A percentile compares a stretch with the other conserved stretches of the same genome.
These are phyloP conservation scores for Solanum chiquidenum DNA, from an alignment of 257 asterid species.

Conservation along the genomic window DNA sequence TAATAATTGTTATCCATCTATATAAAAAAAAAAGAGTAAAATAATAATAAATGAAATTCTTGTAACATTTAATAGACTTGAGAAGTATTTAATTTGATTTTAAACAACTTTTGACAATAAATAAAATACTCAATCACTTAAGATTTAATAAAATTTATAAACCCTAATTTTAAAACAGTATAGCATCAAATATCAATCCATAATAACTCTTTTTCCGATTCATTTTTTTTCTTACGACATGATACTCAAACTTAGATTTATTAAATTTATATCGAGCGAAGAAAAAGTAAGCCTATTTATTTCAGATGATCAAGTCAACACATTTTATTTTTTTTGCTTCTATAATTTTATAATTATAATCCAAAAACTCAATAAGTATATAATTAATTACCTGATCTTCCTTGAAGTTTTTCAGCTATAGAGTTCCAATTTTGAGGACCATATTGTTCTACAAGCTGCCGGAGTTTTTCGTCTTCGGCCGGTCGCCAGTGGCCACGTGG, in stretches of 20 bases:
- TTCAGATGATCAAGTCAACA: not conserved
- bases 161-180: conserved; percentile 6
- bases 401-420: conserved; percentile 89
- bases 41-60: not conserved
- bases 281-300: not conserved
- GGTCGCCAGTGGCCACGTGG: conserved; percentile 97
- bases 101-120: not conserved
- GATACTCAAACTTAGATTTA: not conserved
- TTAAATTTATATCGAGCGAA: not conserved
- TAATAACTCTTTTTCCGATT: not conserved
- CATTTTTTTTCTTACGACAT: not conserved
- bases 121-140: not conserved
- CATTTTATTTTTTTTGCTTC: not conserved
- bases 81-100: not conserved
- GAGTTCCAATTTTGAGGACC: conserved; percentile 99
- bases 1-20: not conserved
- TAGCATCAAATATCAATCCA: not conserved
- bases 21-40: not conserved
- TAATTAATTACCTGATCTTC: conserved; percentile 67
- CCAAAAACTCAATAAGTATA: not conserved
- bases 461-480: conserved; percentile 78
- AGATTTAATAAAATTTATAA: not conserved
- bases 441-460: conserved; percentile 61
- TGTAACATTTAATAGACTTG: not conserved
- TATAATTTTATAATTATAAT: not conserved